These are phyloP conservation scores for Cercospora zeina DNA, from an alignment of 2,329 filamentous ascomycete genomes.

Conservation along the genomic window DNA sequence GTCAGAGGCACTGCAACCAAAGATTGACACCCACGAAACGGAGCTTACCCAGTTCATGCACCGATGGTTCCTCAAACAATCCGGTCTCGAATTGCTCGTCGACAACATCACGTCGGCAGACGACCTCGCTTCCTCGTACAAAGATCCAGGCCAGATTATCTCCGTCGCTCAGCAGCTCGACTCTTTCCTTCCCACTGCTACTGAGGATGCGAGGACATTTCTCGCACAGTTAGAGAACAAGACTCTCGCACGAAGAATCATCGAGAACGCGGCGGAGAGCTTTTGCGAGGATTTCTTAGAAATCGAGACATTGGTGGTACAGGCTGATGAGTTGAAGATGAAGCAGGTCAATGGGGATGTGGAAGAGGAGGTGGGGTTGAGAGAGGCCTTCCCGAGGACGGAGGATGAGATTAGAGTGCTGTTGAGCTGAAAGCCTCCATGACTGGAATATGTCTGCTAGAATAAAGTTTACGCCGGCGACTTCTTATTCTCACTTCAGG, in stretches of 20 bases:
- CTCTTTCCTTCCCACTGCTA: conserved; percentile 84
- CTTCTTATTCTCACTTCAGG: not conserved
- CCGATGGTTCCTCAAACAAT: conserved; percentile 69
- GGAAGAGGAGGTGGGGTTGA: conserved; percentile 46
- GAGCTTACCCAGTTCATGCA: conserved; percentile 60
- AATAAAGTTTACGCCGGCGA: not conserved
- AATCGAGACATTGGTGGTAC: conserved; percentile 62
- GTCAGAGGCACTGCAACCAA: conserved; percentile 33
- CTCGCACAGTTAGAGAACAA: conserved; percentile 72
- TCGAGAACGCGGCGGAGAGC: conserved; percentile 75
- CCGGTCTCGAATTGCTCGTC: conserved; percentile 60
- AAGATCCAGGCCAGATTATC: conserved; percentile 51
- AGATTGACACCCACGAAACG: conserved; percentile 39
- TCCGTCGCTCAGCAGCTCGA: conserved; percentile 75
- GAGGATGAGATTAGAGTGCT: conserved; percentile 64
- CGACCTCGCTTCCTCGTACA: conserved; percentile 34
- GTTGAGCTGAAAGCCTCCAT: conserved; percentile 50
- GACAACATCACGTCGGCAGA: conserved; percentile 37
- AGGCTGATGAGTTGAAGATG: conserved; percentile 55
- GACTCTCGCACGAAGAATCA: conserved; percentile 70
- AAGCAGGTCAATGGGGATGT: conserved; percentile 41
- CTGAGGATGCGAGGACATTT: conserved; percentile 87
- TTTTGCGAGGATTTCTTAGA: conserved; percentile 85
- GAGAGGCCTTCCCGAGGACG: conserved; percentile 63
- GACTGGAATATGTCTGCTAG: no score